These are phyloP conservation scores for Kalanchoe fedtschenkoi DNA, from an alignment of 164 flowering plant species.

Conservation along the genomic window DNA sequence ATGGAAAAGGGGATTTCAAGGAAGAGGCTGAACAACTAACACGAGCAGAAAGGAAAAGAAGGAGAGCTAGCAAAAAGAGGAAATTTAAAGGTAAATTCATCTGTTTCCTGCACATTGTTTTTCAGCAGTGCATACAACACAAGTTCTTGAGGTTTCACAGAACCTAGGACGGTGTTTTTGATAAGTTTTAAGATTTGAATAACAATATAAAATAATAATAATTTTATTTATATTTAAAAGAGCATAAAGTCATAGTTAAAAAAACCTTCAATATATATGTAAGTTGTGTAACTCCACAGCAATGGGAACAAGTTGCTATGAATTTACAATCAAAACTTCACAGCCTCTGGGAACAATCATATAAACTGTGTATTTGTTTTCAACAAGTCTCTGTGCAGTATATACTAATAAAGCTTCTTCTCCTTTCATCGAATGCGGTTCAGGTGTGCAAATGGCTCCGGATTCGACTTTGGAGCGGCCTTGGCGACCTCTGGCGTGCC, in stretches of 20 bases:
- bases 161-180: no score
- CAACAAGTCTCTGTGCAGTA: background rate
- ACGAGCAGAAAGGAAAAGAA: constrained; percentile 68
- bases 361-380: background rate
- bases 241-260: background rate
- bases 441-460: constrained; percentile 38
- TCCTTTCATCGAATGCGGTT: constrained; percentile 29
- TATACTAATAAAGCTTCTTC: background rate
- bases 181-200: no score
- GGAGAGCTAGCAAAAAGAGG: constrained; percentile 86
- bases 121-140: background rate
- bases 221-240: no score
- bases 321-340: no score
- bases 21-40: constrained; percentile 85
- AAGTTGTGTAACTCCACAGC: background rate
- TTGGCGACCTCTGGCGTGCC: constrained; percentile 28
- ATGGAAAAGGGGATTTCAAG: constrained; percentile 87
- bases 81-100: constrained; percentile 64
- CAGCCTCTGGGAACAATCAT: no score
- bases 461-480: constrained; percentile 23
- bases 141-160: no score
- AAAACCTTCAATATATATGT: background rate
- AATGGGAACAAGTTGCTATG: background rate
- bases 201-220: no score
- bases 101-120: background rate